Percentiles rank a stretch among this genome's conserved stretches.
These are phyloP conservation scores for Phascolomyces articulosus DNA, from an alignment of 371 early-diverging fungal species.

Conservation along the genomic window DNA sequence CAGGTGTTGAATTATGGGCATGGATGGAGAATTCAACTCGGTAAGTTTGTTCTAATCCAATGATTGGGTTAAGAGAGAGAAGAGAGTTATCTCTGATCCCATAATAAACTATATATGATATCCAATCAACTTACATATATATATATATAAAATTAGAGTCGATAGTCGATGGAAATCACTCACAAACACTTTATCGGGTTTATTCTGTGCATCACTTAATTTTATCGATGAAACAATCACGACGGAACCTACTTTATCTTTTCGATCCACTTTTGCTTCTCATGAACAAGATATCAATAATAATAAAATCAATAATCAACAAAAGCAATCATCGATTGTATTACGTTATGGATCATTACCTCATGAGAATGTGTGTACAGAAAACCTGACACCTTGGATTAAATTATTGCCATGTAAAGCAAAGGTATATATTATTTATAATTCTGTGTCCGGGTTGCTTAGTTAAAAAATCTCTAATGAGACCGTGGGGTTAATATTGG, in stretches of 20 bases:
- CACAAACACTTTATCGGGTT: slow-evolving; percentile 89
- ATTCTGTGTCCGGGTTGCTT: not conserved
- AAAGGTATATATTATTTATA: slow-evolving; percentile 49
- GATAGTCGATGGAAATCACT: slow-evolving; percentile 82
- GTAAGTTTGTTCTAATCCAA: too few species aligned
- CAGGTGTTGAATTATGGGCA: slow-evolving; percentile 83
- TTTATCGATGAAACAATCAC: slow-evolving; percentile 86
- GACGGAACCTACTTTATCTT: slow-evolving; percentile 70
- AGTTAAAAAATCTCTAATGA: too few species aligned
- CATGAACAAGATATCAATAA: slow-evolving; percentile 11
- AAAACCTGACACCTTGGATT: slow-evolving; percentile 96
- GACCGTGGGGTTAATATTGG: too few species aligned
- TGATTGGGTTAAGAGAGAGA: too few species aligned
- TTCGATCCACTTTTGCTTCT: slow-evolving; percentile 43
- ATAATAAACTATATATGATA: too few species aligned
- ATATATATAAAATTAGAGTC: too few species aligned
- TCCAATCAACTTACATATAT: too few species aligned
- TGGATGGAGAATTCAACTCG: slow-evolving; percentile 65
- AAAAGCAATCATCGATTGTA: too few species aligned
- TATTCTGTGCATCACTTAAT: slow-evolving; percentile 96
- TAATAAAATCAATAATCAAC: too few species aligned
- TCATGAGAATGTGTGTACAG: slow-evolving; percentile 95
- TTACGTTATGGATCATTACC: slow-evolving; percentile 83
- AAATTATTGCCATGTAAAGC: slow-evolving; percentile 94
- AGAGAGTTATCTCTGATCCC: too few species aligned